A percentile compares a stretch with the other conserved stretches of the same genome.
Conservation (phyloP, 2,329 filamentous ascomycete species). For the Beauveria varroae region DNA sequence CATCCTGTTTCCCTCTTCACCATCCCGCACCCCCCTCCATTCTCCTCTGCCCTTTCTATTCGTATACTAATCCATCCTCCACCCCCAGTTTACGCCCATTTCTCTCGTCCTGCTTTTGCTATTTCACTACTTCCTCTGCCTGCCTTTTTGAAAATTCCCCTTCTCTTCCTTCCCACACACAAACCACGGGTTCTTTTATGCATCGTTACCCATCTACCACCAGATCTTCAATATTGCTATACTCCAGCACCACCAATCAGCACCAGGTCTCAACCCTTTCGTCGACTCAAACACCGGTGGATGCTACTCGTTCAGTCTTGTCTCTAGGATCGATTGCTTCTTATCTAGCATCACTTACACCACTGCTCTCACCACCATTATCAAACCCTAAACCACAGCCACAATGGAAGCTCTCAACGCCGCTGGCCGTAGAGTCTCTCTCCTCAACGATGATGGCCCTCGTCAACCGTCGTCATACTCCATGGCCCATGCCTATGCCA, state of each 20-base stretch:
- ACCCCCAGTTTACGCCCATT: conserved; percentile 4
- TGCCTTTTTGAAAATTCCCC: neutral
- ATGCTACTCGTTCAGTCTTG: neutral
- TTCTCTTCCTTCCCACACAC: neutral
- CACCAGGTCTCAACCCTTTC: neutral
- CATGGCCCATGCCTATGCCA: conserved; percentile 25
- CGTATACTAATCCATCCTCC: conserved; percentile 6
- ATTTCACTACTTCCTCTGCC: conserved; percentile 4
- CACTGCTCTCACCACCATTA: neutral
- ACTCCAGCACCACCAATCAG: neutral
- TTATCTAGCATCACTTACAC: neutral
- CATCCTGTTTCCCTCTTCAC: conserved; percentile 13
- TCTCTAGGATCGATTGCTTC: neutral
- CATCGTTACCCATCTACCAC: neutral
- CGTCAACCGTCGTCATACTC: conserved; percentile 30
- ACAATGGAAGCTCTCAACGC: conserved; percentile 49
- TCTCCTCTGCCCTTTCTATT: conserved; percentile 3
- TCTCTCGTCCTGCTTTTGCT: conserved; percentile 2
- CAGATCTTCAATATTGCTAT: neutral
- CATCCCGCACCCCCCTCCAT: conserved; percentile 4
- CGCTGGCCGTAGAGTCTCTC: conserved; percentile 49
- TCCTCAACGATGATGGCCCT: conserved; percentile 48
- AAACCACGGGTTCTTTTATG: neutral
- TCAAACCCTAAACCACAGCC: neutral
- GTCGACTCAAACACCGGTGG: neutral